Conservation (phyloP, 805 yeast species). For the Cyberlindnera japonica region DNA sequence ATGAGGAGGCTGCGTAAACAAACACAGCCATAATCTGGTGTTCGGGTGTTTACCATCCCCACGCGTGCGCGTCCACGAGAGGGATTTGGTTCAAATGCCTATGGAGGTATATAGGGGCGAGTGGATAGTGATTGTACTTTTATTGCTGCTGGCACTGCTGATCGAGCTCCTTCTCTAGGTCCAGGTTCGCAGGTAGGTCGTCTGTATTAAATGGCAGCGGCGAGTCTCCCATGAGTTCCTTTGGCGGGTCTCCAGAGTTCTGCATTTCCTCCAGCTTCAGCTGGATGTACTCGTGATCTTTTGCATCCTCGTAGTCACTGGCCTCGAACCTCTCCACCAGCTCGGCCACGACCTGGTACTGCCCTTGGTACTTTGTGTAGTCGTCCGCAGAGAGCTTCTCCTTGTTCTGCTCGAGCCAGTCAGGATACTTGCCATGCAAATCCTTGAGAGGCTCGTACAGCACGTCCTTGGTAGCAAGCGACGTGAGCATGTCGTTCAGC, state of each 20-base stretch:
- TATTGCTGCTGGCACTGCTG: slow-evolving; percentile 43
- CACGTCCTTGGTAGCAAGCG: slow-evolving; percentile 79
- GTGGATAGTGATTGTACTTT: too few relatives aligned
- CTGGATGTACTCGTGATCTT: slow-evolving; percentile 42
- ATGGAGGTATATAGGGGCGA: too few relatives aligned
- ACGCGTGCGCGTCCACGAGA: too few relatives aligned
- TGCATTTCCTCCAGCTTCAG: slow-evolving; percentile 63
- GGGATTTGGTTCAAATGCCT: too few relatives aligned
- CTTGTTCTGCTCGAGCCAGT: slow-evolving; percentile 58
- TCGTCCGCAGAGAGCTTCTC: slow-evolving; percentile 40
- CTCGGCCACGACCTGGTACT: too few relatives aligned
- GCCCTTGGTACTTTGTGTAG: slow-evolving; percentile 66
- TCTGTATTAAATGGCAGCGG: slow-evolving; percentile 48
- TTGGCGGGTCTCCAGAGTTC: slow-evolving; percentile 76
- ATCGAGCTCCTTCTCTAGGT: slow-evolving; percentile 53
- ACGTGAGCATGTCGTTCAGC: slow-evolving; percentile 70
- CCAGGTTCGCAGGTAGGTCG: slow-evolving; percentile 42
- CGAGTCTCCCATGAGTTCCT: slow-evolving; percentile 68
- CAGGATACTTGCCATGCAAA: slow-evolving; percentile 66
- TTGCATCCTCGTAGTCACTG: slow-evolving; percentile 52
- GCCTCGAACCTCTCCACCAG: slow-evolving; percentile 66
- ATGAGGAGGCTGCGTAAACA: too few relatives aligned
- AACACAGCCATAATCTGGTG: too few relatives aligned
- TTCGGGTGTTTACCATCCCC: too few relatives aligned
- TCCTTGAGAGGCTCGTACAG: slow-evolving; percentile 87